Evolutionary conservation across 768 basidiomycete genomes (phyloP), one percentile per base, ranked within the genome.

Genomic region (Russula abietina): DNA sequence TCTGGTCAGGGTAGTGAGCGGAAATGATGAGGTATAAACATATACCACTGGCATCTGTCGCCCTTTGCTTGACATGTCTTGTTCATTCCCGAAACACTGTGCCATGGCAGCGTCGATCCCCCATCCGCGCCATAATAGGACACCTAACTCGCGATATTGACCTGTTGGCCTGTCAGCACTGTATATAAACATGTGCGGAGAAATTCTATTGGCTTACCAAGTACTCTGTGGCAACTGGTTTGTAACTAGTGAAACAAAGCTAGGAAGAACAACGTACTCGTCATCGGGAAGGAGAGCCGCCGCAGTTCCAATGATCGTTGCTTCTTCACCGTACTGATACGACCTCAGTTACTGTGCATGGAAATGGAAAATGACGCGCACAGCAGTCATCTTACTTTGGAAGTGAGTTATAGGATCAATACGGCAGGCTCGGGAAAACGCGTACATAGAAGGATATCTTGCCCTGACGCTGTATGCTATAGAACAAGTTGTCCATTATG

Each of bases 91-190:
- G 69, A 97, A 92, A 73, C 91, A 94, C 72, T 97, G 94, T 0
- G 85, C 86, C 91, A 98, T 95, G 61, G 89, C 76, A n/a, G 81
- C 76, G 68, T 93, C 84, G 22, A 94, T 72, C 19, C 82, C 78
- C 71, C 90, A 96, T 24, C 87, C 91, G 45, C 95, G 83, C 87
- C 91, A 95, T 1, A 96, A 76, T 9, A 97, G 79, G 6, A 94
- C 93, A 48, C 92, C 94, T 78, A 92, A 85, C 78, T 92, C 93
- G 59, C 91, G 88, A 70, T 98, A 98, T 79, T 98, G 94, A 53
- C 87, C 89, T 91, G 67, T 16, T 41, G 4, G 17, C 8, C 46
- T 62, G 65, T 67, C 24, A 39, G 49, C 30, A 32, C 45, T 39
- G 48, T 51, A 61, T 36, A 28, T 24, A 46, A 16, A 50, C 24